A percentile compares a stretch with the other conserved stretches of the same genome.
phyloP scores from a whole-genome alignment of 805 yeast genomes.

The Isabelozyma rhagii region DNA sequence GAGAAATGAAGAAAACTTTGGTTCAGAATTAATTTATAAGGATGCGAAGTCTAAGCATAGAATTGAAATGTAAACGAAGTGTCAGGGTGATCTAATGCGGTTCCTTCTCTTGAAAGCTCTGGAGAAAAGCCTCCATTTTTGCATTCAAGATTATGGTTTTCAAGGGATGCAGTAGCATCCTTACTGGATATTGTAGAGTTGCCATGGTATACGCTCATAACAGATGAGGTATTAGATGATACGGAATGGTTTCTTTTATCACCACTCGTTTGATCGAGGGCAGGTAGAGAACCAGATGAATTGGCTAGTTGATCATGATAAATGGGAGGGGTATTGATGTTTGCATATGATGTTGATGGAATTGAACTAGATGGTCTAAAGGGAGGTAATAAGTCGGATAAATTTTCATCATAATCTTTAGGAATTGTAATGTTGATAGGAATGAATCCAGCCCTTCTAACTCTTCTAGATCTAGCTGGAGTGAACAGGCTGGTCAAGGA shows the following conservation, averaged over 20 bases:
- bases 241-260: slow-evolving; percentile 8
- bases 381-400: slow-evolving; percentile 9
- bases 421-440: slow-evolving; percentile 7
- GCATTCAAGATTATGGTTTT: no score
- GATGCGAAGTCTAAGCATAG: neutral
- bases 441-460: slow-evolving; percentile 3
- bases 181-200: neutral
- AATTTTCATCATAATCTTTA: neutral
- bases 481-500: neutral
- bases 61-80: neutral
- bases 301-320: neutral
- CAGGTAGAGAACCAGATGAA: neutral
- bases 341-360: neutral
- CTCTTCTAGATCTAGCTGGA: neutral
- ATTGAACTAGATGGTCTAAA: slow-evolving; percentile 3
- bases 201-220: slow-evolving; percentile 13
- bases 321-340: neutral
- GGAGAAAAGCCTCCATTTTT: neutral
- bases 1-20: neutral
- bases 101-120: neutral
- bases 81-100: neutral
- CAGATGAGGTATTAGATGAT: slow-evolving; percentile 15
- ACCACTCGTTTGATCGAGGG: neutral
- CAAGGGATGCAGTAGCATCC: neutral
- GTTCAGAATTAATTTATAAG: neutral